phyloP scores from a whole-genome alignment of 305 asterid genomes.

The Fraxinus latifolia region DNA sequence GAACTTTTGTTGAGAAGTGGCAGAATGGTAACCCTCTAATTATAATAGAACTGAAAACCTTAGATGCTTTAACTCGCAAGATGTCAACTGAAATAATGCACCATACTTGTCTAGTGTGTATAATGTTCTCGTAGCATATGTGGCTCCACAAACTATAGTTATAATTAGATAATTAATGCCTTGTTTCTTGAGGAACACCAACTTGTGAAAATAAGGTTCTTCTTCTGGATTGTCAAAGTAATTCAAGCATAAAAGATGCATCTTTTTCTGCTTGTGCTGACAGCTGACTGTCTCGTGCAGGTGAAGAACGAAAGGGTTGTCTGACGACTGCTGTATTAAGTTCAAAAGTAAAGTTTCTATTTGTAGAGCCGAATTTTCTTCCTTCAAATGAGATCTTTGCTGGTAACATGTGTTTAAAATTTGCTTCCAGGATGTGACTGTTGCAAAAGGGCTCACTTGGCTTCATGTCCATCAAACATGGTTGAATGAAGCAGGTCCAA shows the following conservation, averaged over 20 bases:
- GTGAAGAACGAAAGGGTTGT: conserved; percentile 21
- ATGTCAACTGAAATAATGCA: neutral
- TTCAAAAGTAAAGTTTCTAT: conserved; percentile 19
- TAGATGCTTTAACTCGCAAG: neutral
- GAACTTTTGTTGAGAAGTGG: neutral
- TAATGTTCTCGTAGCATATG: neutral
- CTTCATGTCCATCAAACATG: conserved; percentile 27
- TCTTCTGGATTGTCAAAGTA: neutral
- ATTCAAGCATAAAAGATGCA: neutral
- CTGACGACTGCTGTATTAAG: conserved; percentile 20
- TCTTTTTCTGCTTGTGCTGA: neutral
- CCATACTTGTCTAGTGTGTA: neutral
- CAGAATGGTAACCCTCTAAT: neutral
- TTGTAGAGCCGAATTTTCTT: neutral
- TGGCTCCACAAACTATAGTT: neutral
- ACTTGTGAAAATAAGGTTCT: neutral
- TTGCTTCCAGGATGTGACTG: conserved; percentile 15
- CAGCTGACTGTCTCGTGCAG: neutral
- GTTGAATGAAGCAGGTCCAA: conserved; percentile 14
- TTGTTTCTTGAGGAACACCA: neutral
- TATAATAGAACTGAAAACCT: neutral
- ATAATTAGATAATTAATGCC: neutral
- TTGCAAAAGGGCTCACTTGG: conserved; percentile 22
- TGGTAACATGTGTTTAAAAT: neutral
- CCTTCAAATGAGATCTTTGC: neutral